Conservation (phyloP, 1,284 basidiomycete species). For the Cryptococcus sp. region DNA sequence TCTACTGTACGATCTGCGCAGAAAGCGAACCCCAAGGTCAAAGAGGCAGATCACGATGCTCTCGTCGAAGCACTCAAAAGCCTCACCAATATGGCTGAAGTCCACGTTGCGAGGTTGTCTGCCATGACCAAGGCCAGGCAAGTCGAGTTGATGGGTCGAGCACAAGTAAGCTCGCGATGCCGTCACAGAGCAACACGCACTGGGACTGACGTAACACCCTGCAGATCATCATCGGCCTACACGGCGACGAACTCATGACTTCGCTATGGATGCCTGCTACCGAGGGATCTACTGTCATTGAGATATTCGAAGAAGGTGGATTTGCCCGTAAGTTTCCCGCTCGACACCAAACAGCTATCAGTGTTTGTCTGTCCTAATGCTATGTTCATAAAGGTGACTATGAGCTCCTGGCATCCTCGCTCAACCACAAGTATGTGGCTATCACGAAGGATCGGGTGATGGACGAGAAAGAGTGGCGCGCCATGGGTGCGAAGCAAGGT, state of each 20-base stretch:
- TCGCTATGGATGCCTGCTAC: constrained; percentile 41
- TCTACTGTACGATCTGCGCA: constrained; percentile 2
- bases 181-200: not conserved
- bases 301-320: constrained; percentile 29
- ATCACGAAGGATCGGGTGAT: constrained; percentile 34
- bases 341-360: not conserved
- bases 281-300: constrained; percentile 27
- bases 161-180: constrained; percentile 22
- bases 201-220: not conserved
- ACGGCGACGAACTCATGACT: constrained; percentile 35
- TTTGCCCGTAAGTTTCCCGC: constrained; percentile 33
- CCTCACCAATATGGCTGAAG: constrained; percentile 41
- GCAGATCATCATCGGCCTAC: constrained; percentile 40
- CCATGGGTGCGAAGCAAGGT: constrained; percentile 13
- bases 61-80: constrained; percentile 39
- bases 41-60: constrained; percentile 22
- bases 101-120: constrained; percentile 40
- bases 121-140: constrained; percentile 38
- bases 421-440: constrained; percentile 38
- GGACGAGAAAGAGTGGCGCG: constrained; percentile 24
- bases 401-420: constrained; percentile 30
- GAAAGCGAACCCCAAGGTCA: constrained; percentile 30
- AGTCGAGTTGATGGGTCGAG: constrained; percentile 35
- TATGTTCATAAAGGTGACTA: constrained; percentile 28
- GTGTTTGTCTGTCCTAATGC: no score